These are phyloP conservation scores for Gloeophyllum trabeum DNA, from an alignment of 768 basidiomycete genomes.

Conservation along the genomic window DNA sequence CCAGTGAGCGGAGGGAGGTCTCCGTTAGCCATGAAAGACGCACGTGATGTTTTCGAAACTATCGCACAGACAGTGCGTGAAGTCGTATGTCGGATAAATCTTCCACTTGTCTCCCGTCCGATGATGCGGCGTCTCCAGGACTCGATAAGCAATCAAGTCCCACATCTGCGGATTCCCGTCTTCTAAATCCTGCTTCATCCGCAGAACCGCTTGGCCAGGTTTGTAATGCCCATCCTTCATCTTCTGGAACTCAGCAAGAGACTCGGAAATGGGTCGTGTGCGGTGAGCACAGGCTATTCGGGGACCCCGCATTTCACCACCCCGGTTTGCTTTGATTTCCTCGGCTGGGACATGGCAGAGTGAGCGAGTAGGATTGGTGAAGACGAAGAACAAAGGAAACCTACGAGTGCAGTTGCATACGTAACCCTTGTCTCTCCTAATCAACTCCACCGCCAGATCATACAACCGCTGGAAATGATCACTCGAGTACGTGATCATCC, in stretches of 20 bases:
- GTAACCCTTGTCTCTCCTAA: constrained; percentile 86
- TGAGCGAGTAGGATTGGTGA: constrained; percentile 1
- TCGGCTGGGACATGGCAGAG: constrained; percentile 47
- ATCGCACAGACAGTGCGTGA: constrained; percentile 96
- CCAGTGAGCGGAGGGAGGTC: no score
- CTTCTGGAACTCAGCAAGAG: constrained; percentile 74
- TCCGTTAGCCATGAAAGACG: constrained; percentile 22
- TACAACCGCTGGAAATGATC: constrained; percentile 90
- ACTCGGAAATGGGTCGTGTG: constrained; percentile 76
- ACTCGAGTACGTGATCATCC: constrained; percentile 98
- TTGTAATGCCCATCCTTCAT: constrained; percentile 89
- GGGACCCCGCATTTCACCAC: constrained; percentile 55
- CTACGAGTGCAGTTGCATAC: constrained; percentile 92
- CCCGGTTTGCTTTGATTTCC: constrained; percentile 82
- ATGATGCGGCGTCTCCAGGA: constrained; percentile 85
- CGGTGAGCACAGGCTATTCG: constrained; percentile 85
- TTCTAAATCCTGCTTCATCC: constrained; percentile 94
- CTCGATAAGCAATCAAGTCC: constrained; percentile 95
- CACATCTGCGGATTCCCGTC: constrained; percentile 99
- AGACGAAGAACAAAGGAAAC: constrained; percentile 17
- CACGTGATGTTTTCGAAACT: constrained; percentile 99
- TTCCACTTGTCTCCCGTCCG: constrained; percentile 90
- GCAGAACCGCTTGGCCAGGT: constrained; percentile 84
- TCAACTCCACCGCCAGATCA: constrained; percentile 79
- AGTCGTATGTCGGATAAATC: constrained; percentile 98